A percentile compares a stretch with the other conserved stretches of the same genome.
phyloP scores from a whole-genome alignment of 768 basidiomycete genomes.

The Suillus lakei region DNA sequence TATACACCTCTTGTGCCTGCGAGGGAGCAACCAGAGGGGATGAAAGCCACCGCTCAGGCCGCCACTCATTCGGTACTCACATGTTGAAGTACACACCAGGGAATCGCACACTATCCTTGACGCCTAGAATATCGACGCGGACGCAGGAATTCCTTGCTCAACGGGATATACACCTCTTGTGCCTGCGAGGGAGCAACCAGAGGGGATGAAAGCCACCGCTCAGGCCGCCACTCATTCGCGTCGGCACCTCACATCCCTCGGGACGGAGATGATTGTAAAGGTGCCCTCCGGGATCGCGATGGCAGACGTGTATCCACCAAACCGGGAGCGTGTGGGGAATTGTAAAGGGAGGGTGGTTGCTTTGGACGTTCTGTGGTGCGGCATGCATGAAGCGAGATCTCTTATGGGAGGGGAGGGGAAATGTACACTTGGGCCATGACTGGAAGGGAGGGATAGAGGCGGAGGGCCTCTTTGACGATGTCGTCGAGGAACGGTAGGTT shows the following conservation, averaged over 20 bases:
- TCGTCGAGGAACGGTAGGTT: conserved; percentile 43
- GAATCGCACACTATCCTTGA: too few relatives aligned
- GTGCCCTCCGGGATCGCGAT: conserved; percentile 33
- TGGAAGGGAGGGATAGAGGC: conserved; percentile 36
- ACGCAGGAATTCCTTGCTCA: conserved; percentile 35
- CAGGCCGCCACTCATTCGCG: conserved; percentile 52
- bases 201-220: conserved; percentile 51
- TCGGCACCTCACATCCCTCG: conserved; percentile 51
- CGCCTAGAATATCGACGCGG: too few relatives aligned
- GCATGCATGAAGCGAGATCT: background rate
- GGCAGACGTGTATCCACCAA: conserved; percentile 37
- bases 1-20: conserved; percentile 10
- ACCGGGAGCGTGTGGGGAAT: conserved; percentile 37
- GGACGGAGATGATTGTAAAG: conserved; percentile 39
- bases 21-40: conserved; percentile 37
- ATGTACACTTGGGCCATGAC: conserved; percentile 26
- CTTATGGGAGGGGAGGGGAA: background rate
- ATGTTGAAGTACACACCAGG: too few relatives aligned
- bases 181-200: conserved; percentile 28
- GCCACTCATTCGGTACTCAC: conserved; percentile 53
- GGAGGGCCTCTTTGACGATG: conserved; percentile 42
- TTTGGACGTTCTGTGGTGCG: conserved; percentile 38
- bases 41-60: conserved; percentile 53
- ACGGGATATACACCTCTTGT: background rate
- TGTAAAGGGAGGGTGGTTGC: conserved; percentile 47